phyloP scores from a whole-genome alignment of 2,329 filamentous ascomycete genomes.

The Pseudogymnoascus sp. region DNA sequence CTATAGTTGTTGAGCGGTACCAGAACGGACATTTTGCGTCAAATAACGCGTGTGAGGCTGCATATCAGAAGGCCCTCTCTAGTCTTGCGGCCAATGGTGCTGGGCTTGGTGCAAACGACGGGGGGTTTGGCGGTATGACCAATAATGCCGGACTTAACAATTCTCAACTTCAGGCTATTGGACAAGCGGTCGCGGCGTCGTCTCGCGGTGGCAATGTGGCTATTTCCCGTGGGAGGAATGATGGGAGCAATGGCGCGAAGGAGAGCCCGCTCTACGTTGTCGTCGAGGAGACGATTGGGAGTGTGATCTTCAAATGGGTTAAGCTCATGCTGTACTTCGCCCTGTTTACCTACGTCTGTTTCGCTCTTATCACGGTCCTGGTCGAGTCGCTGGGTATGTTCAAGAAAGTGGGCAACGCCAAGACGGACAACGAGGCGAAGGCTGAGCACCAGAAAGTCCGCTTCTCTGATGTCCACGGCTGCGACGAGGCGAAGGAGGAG shows the following conservation, averaged over 20 bases:
- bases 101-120: constrained; percentile 16
- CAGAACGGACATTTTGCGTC: constrained; percentile 77
- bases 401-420: constrained; percentile 64
- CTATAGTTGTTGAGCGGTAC: constrained; percentile 85
- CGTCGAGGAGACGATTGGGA: constrained; percentile 79
- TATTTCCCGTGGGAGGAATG: constrained; percentile 37
- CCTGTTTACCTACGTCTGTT: constrained; percentile 67
- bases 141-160: constrained; percentile 39
- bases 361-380: constrained; percentile 72
- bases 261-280: constrained; percentile 89
- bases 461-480: constrained; percentile 92
- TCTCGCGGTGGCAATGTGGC: constrained; percentile 57
- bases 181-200: constrained; percentile 71
- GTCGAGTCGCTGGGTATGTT: constrained; percentile 73
- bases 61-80: constrained; percentile 69
- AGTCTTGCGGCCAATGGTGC: constrained; percentile 41
- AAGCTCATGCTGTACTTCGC: constrained; percentile 76
- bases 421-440: constrained; percentile 71
- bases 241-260: constrained; percentile 59
- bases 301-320: constrained; percentile 79
- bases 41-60: constrained; percentile 67
- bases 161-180: constrained; percentile 66
- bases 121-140: constrained; percentile 15
- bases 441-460: constrained; percentile 85
- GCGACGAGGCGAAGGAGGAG: constrained; percentile 97